Percentiles rank a stretch among this genome's conserved stretches.
Evolutionary conservation across 2,329 filamentous ascomycete genomes (phyloP).

Genomic region (Talaromyces piceae): DNA sequence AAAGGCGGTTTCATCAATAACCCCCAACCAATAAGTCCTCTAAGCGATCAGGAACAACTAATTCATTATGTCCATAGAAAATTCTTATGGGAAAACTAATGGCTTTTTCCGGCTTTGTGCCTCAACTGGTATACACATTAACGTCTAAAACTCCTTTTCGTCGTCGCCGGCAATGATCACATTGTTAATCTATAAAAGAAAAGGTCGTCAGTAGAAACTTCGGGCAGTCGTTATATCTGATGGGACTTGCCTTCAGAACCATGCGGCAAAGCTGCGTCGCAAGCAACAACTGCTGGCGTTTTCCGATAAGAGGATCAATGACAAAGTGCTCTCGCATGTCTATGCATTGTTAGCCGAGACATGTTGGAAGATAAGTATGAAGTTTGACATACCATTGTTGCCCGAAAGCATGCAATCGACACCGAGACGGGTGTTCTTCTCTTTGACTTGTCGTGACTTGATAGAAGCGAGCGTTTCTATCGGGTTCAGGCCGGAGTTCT

Average conservation of each 20-base stretch:
- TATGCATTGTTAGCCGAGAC: slow-evolving; percentile 24
- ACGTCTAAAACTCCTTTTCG: slow-evolving; percentile 71
- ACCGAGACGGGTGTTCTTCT: slow-evolving; percentile 68
- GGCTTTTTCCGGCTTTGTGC: slow-evolving; percentile 3
- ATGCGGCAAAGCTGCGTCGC: slow-evolving; percentile 97
- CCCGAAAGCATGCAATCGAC: slow-evolving; percentile 97
- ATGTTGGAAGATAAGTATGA: neutral
- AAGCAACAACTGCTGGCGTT: slow-evolving; percentile 92
- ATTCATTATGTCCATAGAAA: slow-evolving; percentile 7
- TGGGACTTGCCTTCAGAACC: slow-evolving; percentile 74
- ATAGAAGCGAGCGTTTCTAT: slow-evolving; percentile 92
- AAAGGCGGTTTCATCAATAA: neutral
- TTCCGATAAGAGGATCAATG: slow-evolving; percentile 96
- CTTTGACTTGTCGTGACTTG: slow-evolving; percentile 94
- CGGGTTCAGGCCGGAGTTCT: slow-evolving; percentile 93
- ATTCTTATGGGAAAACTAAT: neutral
- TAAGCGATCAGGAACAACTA: neutral
- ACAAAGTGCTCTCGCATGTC: slow-evolving; percentile 98
- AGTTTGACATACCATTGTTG: slow-evolving; percentile 59
- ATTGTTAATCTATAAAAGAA: slow-evolving; percentile 65
- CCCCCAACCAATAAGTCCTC: neutral
- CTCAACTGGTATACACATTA: slow-evolving; percentile 5
- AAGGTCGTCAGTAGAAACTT: too few relatives aligned
- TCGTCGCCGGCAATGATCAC: slow-evolving; percentile 85
- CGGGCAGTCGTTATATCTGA: too few relatives aligned